These are phyloP conservation scores for Kwoniella dejecticola DNA, from an alignment of 768 basidiomycete genomes.

Conservation along the genomic window DNA sequence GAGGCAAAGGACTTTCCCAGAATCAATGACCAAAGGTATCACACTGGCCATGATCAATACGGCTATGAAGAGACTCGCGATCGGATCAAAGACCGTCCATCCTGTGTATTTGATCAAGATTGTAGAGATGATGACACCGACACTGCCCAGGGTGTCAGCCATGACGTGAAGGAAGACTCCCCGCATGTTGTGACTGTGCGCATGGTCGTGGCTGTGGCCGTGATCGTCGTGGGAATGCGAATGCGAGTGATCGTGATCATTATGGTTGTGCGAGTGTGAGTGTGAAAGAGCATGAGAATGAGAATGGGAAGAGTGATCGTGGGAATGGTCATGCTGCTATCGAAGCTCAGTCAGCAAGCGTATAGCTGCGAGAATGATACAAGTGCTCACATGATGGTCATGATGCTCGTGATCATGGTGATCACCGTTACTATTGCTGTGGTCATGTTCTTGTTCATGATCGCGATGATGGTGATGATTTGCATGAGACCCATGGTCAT, in stretches of 20 bases:
- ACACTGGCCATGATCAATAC: constrained; percentile 93
- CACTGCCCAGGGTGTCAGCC: constrained; percentile 69
- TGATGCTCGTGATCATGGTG: constrained; percentile 33
- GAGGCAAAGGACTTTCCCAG: constrained; percentile 80
- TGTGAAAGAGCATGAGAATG: constrained; percentile 52
- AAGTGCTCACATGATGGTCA: constrained; percentile 17
- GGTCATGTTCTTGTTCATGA: constrained; percentile 14
- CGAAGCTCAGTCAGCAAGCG: too few relatives aligned
- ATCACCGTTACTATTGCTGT: constrained; percentile 26
- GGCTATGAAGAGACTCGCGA: constrained; percentile 95
- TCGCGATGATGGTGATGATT: too few relatives aligned
- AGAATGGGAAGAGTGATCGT: neutral
- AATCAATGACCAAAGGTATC: constrained; percentile 90
- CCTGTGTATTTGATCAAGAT: constrained; percentile 92
- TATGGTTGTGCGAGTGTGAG: constrained; percentile 31
- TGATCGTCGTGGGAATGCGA: constrained; percentile 38
- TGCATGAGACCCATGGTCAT: constrained; percentile 2
- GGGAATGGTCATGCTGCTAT: constrained; percentile 57
- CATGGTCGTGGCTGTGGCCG: constrained; percentile 61
- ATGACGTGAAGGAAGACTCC: constrained; percentile 87
- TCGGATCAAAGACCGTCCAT: constrained; percentile 98
- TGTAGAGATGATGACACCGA: constrained; percentile 96
- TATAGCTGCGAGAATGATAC: neutral
- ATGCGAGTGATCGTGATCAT: constrained; percentile 25
- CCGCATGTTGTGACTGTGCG: constrained; percentile 97